These are phyloP conservation scores for Annulohypoxylon maeteangense DNA, from an alignment of 495 filamentous ascomycete species.

Conservation along the genomic window DNA sequence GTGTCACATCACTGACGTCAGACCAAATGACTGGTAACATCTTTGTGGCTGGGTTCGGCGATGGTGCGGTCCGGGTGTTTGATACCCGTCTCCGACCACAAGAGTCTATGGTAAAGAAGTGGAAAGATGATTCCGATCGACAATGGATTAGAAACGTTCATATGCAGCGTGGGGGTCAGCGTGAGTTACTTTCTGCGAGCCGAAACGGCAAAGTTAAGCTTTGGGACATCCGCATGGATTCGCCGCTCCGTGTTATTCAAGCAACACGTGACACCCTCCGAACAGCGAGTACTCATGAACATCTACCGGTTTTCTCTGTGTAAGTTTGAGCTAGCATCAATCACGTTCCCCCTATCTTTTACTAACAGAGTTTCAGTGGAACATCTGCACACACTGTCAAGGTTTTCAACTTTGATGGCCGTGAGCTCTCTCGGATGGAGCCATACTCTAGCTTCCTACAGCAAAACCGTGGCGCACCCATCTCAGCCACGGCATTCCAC, in stretches of 20 bases:
- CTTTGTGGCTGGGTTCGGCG: conserved; percentile 95
- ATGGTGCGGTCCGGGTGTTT: conserved; percentile 95
- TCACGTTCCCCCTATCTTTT: conserved; percentile 5
- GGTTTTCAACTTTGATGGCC: conserved; percentile 87
- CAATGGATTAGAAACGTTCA: conserved; percentile 96
- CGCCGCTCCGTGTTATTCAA: conserved; percentile 75
- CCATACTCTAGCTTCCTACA: conserved; percentile 90
- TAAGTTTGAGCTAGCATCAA: conserved; percentile 63
- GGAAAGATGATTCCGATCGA: conserved; percentile 85
- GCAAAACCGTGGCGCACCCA: conserved; percentile 78
- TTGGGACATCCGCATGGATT: conserved; percentile 93
- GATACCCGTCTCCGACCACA: conserved; percentile 85
- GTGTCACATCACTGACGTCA: conserved; percentile 93
- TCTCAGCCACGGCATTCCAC: conserved; percentile 92
- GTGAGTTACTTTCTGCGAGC: conserved; percentile 88
- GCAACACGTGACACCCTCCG: conserved; percentile 82
- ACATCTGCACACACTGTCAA: conserved; percentile 89
- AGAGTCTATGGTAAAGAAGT: conserved; percentile 90
- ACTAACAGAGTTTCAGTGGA: conserved; percentile 67
- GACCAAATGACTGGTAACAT: conserved; percentile 97
- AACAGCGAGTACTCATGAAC: conserved; percentile 93
- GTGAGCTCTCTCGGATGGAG: conserved; percentile 79
- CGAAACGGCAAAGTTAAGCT: conserved; percentile 91
- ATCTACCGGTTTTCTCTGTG: conserved; percentile 95
- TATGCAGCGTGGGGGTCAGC: conserved; percentile 93